These are phyloP conservation scores for Penicillium chermesinum DNA, from an alignment of 495 filamentous ascomycete species.

Conservation along the genomic window DNA sequence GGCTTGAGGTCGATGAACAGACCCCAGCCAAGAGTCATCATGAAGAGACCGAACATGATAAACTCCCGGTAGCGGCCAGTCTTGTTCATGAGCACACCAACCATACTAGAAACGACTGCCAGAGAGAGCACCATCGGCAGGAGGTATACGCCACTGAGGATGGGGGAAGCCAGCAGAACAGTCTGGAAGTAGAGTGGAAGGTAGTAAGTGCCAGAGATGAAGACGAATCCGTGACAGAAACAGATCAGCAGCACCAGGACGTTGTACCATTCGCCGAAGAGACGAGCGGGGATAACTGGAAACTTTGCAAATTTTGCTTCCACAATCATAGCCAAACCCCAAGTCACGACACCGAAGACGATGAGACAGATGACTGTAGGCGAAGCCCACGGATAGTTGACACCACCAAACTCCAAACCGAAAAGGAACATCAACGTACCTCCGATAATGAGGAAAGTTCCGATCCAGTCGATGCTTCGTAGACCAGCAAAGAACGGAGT, in stretches of 20 bases:
- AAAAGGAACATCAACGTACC: conserved; percentile 79
- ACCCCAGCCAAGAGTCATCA: conserved; percentile 53
- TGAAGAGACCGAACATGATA: conserved; percentile 44
- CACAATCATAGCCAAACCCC: conserved; percentile 57
- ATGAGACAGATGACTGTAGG: conserved; percentile 72
- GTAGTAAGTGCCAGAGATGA: conserved; percentile 70
- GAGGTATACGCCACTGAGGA: conserved; percentile 74
- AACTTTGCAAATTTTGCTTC: conserved; percentile 70
- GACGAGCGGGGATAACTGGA: conserved; percentile 68
- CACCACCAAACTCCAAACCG: conserved; percentile 73
- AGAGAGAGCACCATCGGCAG: conserved; percentile 69
- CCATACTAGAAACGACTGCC: conserved; percentile 57
- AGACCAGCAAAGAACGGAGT: conserved; percentile 67
- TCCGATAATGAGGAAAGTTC: conserved; percentile 63
- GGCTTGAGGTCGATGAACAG: conserved; percentile 46
- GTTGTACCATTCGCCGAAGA: conserved; percentile 60
- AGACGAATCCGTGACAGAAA: conserved; percentile 66
- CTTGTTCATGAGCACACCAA: conserved; percentile 69
- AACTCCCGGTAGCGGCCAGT: conserved; percentile 51
- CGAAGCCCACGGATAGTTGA: conserved; percentile 70
- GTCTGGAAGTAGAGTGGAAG: conserved; percentile 76
- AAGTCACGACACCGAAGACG: conserved; percentile 64
- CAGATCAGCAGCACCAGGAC: conserved; percentile 51
- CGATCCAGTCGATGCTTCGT: conserved; percentile 71
- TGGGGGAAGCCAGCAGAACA: conserved; percentile 64